Conservation (phyloP, 768 basidiomycete species). For the Suillus brevipes region DNA sequence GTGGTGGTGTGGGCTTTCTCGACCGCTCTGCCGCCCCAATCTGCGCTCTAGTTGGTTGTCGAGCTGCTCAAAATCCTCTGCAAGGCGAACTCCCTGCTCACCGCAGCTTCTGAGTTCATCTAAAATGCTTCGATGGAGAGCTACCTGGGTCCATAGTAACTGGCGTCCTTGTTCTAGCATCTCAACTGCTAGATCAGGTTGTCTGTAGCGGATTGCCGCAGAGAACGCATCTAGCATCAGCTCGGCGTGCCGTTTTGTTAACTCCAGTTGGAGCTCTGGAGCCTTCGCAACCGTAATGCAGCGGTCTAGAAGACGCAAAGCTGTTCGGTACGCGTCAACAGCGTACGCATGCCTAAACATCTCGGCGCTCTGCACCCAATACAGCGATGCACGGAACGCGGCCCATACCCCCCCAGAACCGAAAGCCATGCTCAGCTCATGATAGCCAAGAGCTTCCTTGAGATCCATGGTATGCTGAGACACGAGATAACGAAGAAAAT, state of each 20-base stretch:
- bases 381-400: conserved; percentile 20
- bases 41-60: conserved; percentile 24
- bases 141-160: conserved; percentile 26
- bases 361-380: conserved; percentile 24
- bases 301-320: conserved; percentile 19
- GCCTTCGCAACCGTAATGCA: conserved; percentile 20
- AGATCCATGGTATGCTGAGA: conserved; percentile 21
- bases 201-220: conserved; percentile 21
- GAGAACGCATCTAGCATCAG: conserved; percentile 28
- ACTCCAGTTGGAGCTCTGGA: conserved; percentile 15
- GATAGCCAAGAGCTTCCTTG: conserved; percentile 24
- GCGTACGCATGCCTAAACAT: conserved; percentile 18
- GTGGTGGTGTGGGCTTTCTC: conserved; percentile 18
- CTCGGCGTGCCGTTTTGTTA: conserved; percentile 14
- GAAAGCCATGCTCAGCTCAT: conserved; percentile 19
- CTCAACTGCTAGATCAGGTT: conserved; percentile 32
- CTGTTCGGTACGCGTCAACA: conserved; percentile 19
- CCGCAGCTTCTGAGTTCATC: conserved; percentile 22
- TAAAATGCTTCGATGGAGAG: conserved; percentile 25
- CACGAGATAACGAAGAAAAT: conserved; percentile 28
- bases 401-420: conserved; percentile 18
- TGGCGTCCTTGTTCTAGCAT: conserved; percentile 35
- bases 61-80: conserved; percentile 20
- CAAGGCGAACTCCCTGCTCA: conserved; percentile 13
- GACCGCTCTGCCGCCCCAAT: neutral